Evolutionary conservation across 345 rosid genomes (phyloP).

Genomic region (Gossypium thurberi): DNA sequence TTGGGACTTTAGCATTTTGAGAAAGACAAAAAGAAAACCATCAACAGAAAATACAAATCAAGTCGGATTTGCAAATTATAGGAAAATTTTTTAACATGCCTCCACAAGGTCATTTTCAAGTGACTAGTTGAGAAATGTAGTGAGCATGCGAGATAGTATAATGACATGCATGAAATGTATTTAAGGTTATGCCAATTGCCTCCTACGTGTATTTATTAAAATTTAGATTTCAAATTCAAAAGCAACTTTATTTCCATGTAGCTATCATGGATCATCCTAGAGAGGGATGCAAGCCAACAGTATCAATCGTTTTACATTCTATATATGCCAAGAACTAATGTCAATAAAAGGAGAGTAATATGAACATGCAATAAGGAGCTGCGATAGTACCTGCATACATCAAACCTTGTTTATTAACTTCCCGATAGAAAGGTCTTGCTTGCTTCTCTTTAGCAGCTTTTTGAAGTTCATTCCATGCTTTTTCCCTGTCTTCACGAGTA

Average conservation of each 20-base stretch:
- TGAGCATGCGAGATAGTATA: background rate
- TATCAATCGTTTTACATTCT: background rate
- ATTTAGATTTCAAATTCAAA: background rate
- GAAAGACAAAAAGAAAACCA: background rate
- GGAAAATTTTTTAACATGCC: background rate
- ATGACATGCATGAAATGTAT: background rate
- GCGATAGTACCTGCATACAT: conserved; percentile 85
- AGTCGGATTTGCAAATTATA: background rate
- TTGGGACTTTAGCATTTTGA: background rate
- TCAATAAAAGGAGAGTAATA: background rate
- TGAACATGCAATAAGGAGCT: conserved; percentile 1
- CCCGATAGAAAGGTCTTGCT: conserved; percentile 73
- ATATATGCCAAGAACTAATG: background rate
- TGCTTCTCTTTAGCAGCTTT: conserved; percentile 55
- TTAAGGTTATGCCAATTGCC: background rate
- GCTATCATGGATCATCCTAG: background rate
- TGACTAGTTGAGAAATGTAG: background rate
- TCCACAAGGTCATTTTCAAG: background rate
- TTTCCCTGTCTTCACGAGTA: conserved; percentile 51
- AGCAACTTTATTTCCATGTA: background rate
- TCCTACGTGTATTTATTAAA: background rate
- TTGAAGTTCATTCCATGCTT: conserved; percentile 72
- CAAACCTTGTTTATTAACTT: conserved; percentile 54
- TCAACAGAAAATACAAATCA: background rate
- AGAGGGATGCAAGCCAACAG: background rate